Evolutionary conservation across 805 yeast species (phyloP).

Genomic region (Kodamaea laetipori): DNA sequence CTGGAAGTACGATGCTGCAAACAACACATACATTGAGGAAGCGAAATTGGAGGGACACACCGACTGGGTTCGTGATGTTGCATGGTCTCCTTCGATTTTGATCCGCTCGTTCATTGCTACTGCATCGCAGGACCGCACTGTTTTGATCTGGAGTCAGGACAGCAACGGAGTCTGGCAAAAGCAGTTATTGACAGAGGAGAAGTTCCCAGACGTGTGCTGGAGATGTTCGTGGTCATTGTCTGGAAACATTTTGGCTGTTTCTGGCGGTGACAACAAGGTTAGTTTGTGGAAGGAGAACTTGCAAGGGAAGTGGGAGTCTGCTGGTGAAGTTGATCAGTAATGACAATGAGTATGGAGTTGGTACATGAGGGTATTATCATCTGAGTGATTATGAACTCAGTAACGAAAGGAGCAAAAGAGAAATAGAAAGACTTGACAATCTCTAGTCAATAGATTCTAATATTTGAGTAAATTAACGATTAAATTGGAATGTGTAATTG

Average conservation of each 20-base stretch:
- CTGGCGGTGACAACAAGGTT: slow-evolving; percentile 95
- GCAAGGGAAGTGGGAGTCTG: slow-evolving; percentile 93
- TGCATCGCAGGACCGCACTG: slow-evolving; percentile 95
- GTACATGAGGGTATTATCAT: too few relatives aligned
- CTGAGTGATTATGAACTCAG: too few relatives aligned
- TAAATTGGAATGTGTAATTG: too few relatives aligned
- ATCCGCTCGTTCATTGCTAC: slow-evolving; percentile 89
- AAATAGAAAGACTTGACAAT: too few relatives aligned
- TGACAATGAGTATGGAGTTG: too few relatives aligned
- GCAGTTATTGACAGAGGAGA: slow-evolving; percentile 69
- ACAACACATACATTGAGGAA: slow-evolving; percentile 67
- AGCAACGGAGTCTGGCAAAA: slow-evolving; percentile 75
- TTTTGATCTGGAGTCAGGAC: slow-evolving; percentile 92
- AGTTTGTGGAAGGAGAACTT: slow-evolving; percentile 95
- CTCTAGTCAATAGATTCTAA: too few relatives aligned
- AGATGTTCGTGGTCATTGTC: slow-evolving; percentile 96
- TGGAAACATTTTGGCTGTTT: slow-evolving; percentile 92
- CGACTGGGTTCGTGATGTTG: slow-evolving; percentile 98
- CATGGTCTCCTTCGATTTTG: slow-evolving; percentile 94
- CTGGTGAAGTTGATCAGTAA: slow-evolving; percentile 91
- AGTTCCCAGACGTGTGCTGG: slow-evolving; percentile 97
- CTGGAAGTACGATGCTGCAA: slow-evolving; percentile 70
- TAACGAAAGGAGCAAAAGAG: too few relatives aligned
- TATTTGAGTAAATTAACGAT: not conserved
- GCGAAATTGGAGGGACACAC: slow-evolving; percentile 83